Conservation (phyloP, 2,329 filamentous ascomycete genomes). For the Pezicula neosporulosa region DNA sequence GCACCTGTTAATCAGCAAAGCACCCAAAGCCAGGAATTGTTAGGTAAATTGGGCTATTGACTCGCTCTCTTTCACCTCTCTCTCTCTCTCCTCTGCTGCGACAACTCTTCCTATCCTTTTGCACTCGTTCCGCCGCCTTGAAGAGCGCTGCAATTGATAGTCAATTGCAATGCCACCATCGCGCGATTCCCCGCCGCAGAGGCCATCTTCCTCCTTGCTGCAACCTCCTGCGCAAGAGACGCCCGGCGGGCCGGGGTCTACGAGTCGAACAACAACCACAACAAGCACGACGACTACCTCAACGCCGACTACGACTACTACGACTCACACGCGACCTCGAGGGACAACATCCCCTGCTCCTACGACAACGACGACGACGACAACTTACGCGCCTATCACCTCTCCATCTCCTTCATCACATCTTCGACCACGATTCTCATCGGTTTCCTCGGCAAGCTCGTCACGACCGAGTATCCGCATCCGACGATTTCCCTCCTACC, state of each 20-base stretch:
- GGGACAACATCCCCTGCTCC: too few species aligned
- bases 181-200: not conserved
- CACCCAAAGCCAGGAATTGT: too few species aligned
- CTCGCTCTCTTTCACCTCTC: too few species aligned
- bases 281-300: not conserved
- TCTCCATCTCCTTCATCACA: not conserved
- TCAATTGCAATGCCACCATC: not conserved
- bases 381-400: not conserved
- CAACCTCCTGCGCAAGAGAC: not conserved
- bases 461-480: constrained; percentile 21
- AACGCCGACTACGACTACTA: not conserved
- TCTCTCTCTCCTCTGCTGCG: too few species aligned
- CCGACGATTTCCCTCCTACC: constrained; percentile 9
- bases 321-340: not conserved
- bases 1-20: too few species aligned
- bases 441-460: not conserved
- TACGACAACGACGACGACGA: not conserved
- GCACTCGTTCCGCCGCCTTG: too few species aligned
- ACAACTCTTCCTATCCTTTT: too few species aligned
- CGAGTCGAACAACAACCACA: not conserved
- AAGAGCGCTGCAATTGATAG: too few species aligned
- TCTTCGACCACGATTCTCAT: not conserved
- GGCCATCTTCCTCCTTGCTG: not conserved
- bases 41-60: too few species aligned
- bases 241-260: not conserved